Base-by-base conservation (phyloP, 2,329 filamentous ascomycete genomes). In the Coniochaeta ligniaria region DNA sequence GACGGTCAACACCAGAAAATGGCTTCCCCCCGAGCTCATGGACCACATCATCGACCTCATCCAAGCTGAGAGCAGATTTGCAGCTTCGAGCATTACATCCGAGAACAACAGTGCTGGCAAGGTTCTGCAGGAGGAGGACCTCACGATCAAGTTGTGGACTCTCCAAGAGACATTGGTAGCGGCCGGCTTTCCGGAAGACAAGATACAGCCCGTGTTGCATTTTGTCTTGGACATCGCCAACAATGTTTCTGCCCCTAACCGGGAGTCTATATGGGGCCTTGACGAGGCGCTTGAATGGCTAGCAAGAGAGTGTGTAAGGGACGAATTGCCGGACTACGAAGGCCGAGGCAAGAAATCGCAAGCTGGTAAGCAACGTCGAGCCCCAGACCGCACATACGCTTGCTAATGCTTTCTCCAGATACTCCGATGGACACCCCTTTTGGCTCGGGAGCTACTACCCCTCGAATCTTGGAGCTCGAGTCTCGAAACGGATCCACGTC, bases 251-350 rank as follows among this genome's bases (percentile, higher is more conserved):
- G 69, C 77, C 12, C 75, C 77, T 22, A 78, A 73, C 62, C 88
- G 85, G 66, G 89, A 92, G 64, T 81, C 81, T 50, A 83, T 92
- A 16, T 96, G 92, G 90, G 92, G 93, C 11, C 76, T 98, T 38
- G 89, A 96, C 63, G 93, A 96, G 74, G 87, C 90, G 28, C 73
- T 99, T 22, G 91, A 97, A 67, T 96, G 92, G 91, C 81, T 98
- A 59, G 91, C 92, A n/a, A 79, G 91, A 65, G 85, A 95, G 70
- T 91, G 88, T 67, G 76, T 81, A 16, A 76, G 80, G 63, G 83
- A 86, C 1, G 88, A 93, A 66, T 79, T 94, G 38, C 89, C 89
- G 6, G 81, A 85, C 55, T 96, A 95, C 71, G 86, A 89, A 22
- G 80, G 78, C 60, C 76, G 71, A 59, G 67, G 68, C 16, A 79